Conservation (phyloP, 176 grass and related monocot species). For the Oropetium thomaeum region DNA sequence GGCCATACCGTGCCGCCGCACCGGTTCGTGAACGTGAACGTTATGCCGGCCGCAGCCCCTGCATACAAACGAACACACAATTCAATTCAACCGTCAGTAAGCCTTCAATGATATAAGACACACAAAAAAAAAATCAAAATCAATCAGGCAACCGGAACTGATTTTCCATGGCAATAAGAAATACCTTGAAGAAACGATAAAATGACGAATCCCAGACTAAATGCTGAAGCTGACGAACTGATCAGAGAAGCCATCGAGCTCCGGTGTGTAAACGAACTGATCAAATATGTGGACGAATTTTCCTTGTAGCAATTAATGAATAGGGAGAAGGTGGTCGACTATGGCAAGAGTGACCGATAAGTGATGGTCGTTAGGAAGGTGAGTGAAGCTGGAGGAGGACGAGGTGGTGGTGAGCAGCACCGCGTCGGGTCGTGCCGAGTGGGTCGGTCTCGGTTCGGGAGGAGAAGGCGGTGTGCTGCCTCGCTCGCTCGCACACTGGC, state of each 20-base stretch:
- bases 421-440: neutral
- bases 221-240: neutral
- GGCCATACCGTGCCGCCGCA: constrained; percentile 91
- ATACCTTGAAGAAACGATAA: constrained; percentile 33
- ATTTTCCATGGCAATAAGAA: neutral
- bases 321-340: neutral
- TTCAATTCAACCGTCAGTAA: neutral
- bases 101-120: too few relatives aligned
- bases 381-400: neutral
- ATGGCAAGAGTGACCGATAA: constrained; percentile 2
- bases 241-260: constrained; percentile 40
- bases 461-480: neutral
- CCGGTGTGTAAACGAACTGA: neutral
- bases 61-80: neutral
- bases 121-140: neutral
- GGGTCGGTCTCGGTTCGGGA: neutral
- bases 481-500: neutral
- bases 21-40: constrained; percentile 89
- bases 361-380: constrained; percentile 9
- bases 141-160: neutral
- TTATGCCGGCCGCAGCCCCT: constrained; percentile 40
- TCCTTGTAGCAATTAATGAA: neutral
- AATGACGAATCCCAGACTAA: neutral
- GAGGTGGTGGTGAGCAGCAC: neutral
- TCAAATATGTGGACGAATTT: too few relatives aligned